Evolutionary conservation across 2,329 filamentous ascomycete genomes (phyloP).

Genomic region (Talaromyces sp.): DNA sequence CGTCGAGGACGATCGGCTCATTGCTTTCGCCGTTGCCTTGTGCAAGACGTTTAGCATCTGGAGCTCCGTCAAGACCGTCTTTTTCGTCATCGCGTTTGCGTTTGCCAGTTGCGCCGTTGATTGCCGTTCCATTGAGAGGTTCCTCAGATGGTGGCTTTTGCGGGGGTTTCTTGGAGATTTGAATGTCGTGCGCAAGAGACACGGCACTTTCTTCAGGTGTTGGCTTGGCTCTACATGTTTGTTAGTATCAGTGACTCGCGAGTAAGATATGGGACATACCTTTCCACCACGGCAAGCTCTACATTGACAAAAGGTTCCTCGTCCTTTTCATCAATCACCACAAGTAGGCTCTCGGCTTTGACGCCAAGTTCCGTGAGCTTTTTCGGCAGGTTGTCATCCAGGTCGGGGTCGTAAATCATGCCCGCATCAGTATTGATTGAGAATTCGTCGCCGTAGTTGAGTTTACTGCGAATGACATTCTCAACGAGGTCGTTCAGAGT

Average conservation of each 20-base stretch:
- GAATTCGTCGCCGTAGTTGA: conserved; percentile 79
- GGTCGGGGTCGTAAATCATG: conserved; percentile 83
- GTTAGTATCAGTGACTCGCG: conserved; percentile 7
- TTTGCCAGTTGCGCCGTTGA: conserved; percentile 25
- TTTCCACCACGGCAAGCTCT: conserved; percentile 52
- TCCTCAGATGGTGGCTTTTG: conserved; percentile 29
- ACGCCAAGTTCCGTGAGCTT: conserved; percentile 75
- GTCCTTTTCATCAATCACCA: conserved; percentile 77
- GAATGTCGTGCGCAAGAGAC: conserved; percentile 33
- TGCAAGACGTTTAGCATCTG: conserved; percentile 40
- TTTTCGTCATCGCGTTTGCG: conserved; percentile 45
- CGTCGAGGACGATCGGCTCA: conserved; percentile 45
- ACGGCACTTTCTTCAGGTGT: conserved; percentile 39
- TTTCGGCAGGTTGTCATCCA: conserved; percentile 79
- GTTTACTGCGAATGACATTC: conserved; percentile 61
- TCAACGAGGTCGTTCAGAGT: conserved; percentile 78
- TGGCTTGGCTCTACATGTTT: conserved; percentile 21
- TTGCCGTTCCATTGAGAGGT: conserved; percentile 18
- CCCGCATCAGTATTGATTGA: conserved; percentile 69
- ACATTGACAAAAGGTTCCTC: conserved; percentile 68
- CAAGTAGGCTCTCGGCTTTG: conserved; percentile 69
- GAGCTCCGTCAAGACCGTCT: conserved; percentile 30
- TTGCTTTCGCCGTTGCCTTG: conserved; percentile 38
- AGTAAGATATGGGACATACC: conserved; percentile 18
- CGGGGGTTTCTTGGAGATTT: conserved; percentile 47